Evolutionary conservation across 2,329 filamentous ascomycete species (phyloP).

Genomic region (Fusarium dlaminii): DNA sequence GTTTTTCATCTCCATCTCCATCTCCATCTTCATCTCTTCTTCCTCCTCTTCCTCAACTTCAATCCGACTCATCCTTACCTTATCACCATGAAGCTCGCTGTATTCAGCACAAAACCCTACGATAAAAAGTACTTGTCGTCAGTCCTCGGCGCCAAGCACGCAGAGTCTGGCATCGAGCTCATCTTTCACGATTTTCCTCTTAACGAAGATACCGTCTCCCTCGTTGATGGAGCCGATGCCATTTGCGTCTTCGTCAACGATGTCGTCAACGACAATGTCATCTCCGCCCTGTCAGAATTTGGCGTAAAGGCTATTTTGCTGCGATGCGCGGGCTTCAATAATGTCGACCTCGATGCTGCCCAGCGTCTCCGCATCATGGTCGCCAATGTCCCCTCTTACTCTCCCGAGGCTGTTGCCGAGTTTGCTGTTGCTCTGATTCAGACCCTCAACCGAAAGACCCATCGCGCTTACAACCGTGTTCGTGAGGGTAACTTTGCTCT

Average conservation of each 20-base stretch:
- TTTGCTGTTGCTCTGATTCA: slow-evolving; percentile 74
- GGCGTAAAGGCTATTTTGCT: slow-evolving; percentile 69
- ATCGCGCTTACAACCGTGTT: slow-evolving; percentile 74
- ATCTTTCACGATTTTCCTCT: slow-evolving; percentile 68
- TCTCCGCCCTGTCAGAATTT: slow-evolving; percentile 57
- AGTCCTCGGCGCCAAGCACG: slow-evolving; percentile 49
- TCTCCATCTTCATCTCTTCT: not conserved
- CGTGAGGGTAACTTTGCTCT: slow-evolving; percentile 75
- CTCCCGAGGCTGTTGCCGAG: slow-evolving; percentile 75
- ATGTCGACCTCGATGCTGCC: slow-evolving; percentile 69
- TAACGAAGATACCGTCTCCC: slow-evolving; percentile 62
- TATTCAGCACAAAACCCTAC: slow-evolving; percentile 73
- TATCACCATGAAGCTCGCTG: slow-evolving; percentile 63
- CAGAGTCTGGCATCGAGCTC: slow-evolving; percentile 55
- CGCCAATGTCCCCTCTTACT: slow-evolving; percentile 74
- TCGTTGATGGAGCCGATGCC: slow-evolving; percentile 63
- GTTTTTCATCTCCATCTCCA: not conserved
- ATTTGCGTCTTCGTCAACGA: slow-evolving; percentile 78
- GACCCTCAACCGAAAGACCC: slow-evolving; percentile 73
- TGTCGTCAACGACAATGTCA: slow-evolving; percentile 59
- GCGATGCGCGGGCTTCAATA: slow-evolving; percentile 75
- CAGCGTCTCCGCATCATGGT: slow-evolving; percentile 66
- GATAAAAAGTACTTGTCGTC: slow-evolving; percentile 65
- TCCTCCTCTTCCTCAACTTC: not conserved
- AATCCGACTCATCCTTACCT: not conserved